Conservation (phyloP, 2,329 filamentous ascomycete genomes). For the Cercospora sp. region DNA sequence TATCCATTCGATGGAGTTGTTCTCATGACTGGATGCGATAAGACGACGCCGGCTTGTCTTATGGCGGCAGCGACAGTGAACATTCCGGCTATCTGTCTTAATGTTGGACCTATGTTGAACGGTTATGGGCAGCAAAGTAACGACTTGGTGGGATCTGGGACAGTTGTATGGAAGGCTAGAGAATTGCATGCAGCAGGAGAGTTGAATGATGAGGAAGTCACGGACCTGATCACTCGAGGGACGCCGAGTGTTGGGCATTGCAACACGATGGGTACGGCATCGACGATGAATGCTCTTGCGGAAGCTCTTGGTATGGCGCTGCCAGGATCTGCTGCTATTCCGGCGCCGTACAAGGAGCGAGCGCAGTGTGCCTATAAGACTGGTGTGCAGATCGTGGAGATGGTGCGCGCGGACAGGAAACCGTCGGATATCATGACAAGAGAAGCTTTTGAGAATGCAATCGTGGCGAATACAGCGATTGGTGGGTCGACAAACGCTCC, state of each 20-base stretch:
- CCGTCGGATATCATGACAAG: constrained; percentile 58
- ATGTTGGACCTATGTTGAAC: constrained; percentile 38
- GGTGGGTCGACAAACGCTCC: constrained; percentile 59
- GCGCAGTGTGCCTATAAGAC: constrained; percentile 36
- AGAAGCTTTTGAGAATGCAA: constrained; percentile 58
- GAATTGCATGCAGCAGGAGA: constrained; percentile 34
- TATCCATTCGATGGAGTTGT: constrained; percentile 38
- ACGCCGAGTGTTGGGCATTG: constrained; percentile 36
- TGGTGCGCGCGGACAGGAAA: constrained; percentile 35
- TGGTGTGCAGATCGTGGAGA: constrained; percentile 36
- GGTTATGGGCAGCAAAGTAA: constrained; percentile 28
- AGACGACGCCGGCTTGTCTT: constrained; percentile 36
- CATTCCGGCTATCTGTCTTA: constrained; percentile 36
- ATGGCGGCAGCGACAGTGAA: constrained; percentile 38
- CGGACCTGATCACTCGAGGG: constrained; percentile 33
- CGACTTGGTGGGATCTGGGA: constrained; percentile 33
- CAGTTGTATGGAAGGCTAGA: constrained; percentile 36
- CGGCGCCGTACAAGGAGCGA: constrained; percentile 35
- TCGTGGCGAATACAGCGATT: constrained; percentile 56
- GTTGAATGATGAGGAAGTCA: constrained; percentile 33
- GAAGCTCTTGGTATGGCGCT: constrained; percentile 37
- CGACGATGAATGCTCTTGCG: constrained; percentile 37
- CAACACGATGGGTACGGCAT: constrained; percentile 38
- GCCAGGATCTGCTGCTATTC: constrained; percentile 34
- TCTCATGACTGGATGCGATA: constrained; percentile 36